A percentile compares a stretch with the other conserved stretches of the same genome.
Conservation (phyloP, 2,329 filamentous ascomycete genomes). For the Aspergillus clavatus region DNA sequence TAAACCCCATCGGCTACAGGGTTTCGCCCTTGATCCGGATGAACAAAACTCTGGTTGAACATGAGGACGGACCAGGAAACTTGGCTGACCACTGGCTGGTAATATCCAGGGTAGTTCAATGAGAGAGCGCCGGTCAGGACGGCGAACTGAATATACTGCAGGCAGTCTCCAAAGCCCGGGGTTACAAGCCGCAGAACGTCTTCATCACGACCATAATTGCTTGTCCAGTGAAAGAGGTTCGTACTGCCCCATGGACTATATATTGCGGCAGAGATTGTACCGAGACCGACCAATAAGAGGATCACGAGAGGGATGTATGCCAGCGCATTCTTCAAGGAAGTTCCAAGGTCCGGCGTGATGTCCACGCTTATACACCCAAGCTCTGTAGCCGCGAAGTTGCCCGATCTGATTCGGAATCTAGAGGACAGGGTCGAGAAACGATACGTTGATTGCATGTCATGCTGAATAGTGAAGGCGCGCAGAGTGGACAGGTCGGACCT, state of each 20-base stretch:
- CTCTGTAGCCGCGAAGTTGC: constrained; percentile 57
- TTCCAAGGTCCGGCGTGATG: constrained; percentile 77
- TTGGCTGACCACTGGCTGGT: constrained; percentile 84
- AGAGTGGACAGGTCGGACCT: constrained; percentile 49
- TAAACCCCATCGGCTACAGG: constrained; percentile 84
- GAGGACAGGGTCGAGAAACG: constrained; percentile 76
- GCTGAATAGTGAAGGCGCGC: constrained; percentile 67
- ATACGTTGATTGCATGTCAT: constrained; percentile 76
- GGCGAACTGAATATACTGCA: constrained; percentile 95
- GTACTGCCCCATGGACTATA: constrained; percentile 91
- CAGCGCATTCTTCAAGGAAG: constrained; percentile 61
- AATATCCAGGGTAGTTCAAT: constrained; percentile 88
- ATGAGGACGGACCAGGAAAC: constrained; percentile 83
- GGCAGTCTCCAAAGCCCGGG: constrained; percentile 90
- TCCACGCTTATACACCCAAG: constrained; percentile 78
- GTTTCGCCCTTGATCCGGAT: constrained; percentile 59
- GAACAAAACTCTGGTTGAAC: constrained; percentile 88
- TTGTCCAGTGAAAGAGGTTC: constrained; percentile 93
- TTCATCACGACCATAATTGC: constrained; percentile 91
- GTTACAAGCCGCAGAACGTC: constrained; percentile 89
- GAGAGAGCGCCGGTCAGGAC: constrained; percentile 82
- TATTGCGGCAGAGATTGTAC: constrained; percentile 77
- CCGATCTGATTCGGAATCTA: constrained; percentile 69
- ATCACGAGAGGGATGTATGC: constrained; percentile 73
- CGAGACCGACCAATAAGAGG: constrained; percentile 71